Conservation (phyloP, 352 stramenopile genomes). For the Phytophthora citrophthora region DNA sequence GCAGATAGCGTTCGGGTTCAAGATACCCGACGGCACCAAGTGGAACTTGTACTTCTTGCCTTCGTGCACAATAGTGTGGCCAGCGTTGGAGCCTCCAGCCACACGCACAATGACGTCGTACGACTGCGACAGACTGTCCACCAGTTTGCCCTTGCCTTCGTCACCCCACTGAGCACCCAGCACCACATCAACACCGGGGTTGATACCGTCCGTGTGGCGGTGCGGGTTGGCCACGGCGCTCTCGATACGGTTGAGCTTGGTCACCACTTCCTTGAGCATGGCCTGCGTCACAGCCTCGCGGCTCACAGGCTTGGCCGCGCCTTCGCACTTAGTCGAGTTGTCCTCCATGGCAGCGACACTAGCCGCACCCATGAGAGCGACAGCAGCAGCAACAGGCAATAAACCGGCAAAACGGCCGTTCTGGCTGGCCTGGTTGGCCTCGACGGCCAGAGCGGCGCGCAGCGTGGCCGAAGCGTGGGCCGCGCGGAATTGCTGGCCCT, state of each 20-base stretch:
- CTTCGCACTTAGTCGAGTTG: slow-evolving; percentile 38
- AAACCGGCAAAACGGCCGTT: slow-evolving; percentile 21
- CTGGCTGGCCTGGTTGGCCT: slow-evolving; percentile 42
- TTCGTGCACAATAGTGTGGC: slow-evolving; percentile 99
- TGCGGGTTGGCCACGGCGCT: slow-evolving; percentile 85
- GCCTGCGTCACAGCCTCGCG: slow-evolving; percentile 61
- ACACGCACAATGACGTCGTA: slow-evolving; percentile 98
- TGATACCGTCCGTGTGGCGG: slow-evolving; percentile 68
- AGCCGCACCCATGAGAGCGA: slow-evolving; percentile 41
- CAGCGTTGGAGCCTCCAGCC: slow-evolving; percentile 97
- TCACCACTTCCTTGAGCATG: slow-evolving; percentile 84
- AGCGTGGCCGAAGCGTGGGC: slow-evolving; percentile 43
- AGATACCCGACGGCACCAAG: slow-evolving; percentile 97
- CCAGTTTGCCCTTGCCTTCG: slow-evolving; percentile 99
- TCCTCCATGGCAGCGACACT: slow-evolving; percentile 32
- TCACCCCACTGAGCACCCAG: slow-evolving; percentile 98
- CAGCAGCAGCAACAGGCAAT: slow-evolving; percentile 28
- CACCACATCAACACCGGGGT: slow-evolving; percentile 92
- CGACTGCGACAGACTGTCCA: slow-evolving; percentile 92
- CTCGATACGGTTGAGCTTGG: slow-evolving; percentile 90
- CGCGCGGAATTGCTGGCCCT: slow-evolving; percentile 31
- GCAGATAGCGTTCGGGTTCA: slow-evolving; percentile 95
- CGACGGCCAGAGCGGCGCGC: slow-evolving; percentile 52
- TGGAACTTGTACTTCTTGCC: slow-evolving; percentile 99
- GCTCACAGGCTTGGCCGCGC: slow-evolving; percentile 42